A percentile compares a stretch with the other conserved stretches of the same genome.
Evolutionary conservation across 768 basidiomycete genomes (phyloP).

Genomic region (Phanerochaete sordida): DNA sequence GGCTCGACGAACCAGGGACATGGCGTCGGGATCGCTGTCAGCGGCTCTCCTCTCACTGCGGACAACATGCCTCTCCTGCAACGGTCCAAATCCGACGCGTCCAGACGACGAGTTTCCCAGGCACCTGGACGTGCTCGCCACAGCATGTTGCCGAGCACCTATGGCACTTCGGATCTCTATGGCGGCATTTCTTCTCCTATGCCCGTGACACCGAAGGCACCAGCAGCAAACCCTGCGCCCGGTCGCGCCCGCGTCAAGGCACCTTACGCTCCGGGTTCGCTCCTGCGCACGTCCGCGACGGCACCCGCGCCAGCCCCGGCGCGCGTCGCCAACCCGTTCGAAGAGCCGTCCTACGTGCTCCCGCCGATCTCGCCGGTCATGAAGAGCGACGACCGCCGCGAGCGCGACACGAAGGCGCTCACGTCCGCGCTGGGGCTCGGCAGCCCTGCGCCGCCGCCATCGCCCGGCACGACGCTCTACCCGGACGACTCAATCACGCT

Average conservation of each 20-base stretch:
- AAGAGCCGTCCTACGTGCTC: conserved; percentile 30
- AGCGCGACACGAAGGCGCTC: conserved; percentile 35
- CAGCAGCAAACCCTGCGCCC: conserved; percentile 20
- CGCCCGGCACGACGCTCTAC: conserved; percentile 61
- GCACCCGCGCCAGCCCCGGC: conserved; percentile 16
- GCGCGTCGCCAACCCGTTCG: conserved; percentile 30
- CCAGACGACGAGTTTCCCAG: conserved; percentile 16
- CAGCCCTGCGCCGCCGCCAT: conserved; percentile 34
- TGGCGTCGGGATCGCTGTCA: conserved; percentile 22
- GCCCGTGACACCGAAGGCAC: conserved; percentile 16
- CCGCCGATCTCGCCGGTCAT: conserved; percentile 30
- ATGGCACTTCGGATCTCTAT: conserved; percentile 37
- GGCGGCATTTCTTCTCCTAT: conserved; percentile 48
- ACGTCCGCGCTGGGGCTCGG: conserved; percentile 35
- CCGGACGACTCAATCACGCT: conserved; percentile 73
- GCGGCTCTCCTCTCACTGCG: conserved; percentile 21
- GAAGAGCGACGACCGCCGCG: conserved; percentile 42
- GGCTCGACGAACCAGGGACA: conserved; percentile 17
- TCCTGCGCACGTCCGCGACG: conserved; percentile 48
- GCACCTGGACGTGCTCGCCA: conserved; percentile 24
- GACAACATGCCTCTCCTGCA: conserved; percentile 21
- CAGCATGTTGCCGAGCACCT: conserved; percentile 16
- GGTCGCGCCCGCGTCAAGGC: conserved; percentile 68
- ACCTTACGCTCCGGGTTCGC: conserved; percentile 53
- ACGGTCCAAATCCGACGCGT: conserved; percentile 17